phyloP scores from a whole-genome alignment of 148 eudicot genomes.

The Gaultheria prostrata region DNA sequence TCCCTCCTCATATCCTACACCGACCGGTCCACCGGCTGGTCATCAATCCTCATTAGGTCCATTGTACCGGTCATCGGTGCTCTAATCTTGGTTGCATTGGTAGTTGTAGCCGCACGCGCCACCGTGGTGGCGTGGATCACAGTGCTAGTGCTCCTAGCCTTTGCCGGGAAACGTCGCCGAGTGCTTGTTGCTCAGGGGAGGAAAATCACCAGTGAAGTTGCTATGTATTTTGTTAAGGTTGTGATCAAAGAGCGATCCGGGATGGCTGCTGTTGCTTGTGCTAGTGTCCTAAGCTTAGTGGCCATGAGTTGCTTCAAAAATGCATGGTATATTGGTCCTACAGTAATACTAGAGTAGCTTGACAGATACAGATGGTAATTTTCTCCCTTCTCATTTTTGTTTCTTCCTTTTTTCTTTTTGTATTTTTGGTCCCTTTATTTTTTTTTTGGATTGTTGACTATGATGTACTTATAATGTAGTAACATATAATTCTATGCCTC shows the following conservation, averaged over 20 bases:
- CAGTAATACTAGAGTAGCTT: background rate
- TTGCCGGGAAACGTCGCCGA: constrained; percentile 64
- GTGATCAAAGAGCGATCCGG: constrained; percentile 40
- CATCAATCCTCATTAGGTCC: background rate
- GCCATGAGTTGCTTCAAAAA: constrained; percentile 28
- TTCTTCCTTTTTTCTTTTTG: background rate
- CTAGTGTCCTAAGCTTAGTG: constrained; percentile 42
- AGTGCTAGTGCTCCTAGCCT: constrained; percentile 59
- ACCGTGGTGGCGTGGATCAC: constrained; percentile 68
- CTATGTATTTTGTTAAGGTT: constrained; percentile 35
- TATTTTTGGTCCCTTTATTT: background rate
- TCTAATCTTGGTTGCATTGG: constrained; percentile 18
- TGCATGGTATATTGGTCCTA: background rate
- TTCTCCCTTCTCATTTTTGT: background rate
- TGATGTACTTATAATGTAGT: background rate
- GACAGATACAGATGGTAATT: background rate
- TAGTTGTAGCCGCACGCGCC: constrained; percentile 47
- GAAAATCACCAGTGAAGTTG: constrained; percentile 63
- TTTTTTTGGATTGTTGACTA: background rate
- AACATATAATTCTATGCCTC: too few species aligned
- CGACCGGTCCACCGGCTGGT: background rate
- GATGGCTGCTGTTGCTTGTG: constrained; percentile 41
- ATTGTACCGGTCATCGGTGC: background rate
- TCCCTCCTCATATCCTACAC: constrained; percentile 8
- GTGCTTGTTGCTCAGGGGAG: constrained; percentile 56